Conservation (phyloP, 306 rosid genomes). For the Benincasa hispida region DNA sequence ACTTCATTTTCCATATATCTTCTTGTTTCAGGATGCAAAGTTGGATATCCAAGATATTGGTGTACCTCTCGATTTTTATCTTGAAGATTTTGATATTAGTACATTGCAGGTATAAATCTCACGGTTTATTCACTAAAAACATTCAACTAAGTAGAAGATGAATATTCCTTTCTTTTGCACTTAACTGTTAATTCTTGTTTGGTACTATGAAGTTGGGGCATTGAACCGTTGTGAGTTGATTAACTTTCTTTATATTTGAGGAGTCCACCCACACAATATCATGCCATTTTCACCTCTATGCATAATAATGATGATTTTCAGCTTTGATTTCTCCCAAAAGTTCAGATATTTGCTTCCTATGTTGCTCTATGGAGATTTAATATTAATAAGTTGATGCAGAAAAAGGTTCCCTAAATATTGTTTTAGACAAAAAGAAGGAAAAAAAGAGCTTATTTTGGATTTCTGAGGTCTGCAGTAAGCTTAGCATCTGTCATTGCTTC, state of each 20-base stretch:
- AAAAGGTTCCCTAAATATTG: neutral
- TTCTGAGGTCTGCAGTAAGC: neutral
- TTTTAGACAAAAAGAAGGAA: neutral
- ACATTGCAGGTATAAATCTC: slow-evolving; percentile 55
- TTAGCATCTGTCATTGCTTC: neutral
- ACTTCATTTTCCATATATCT: slow-evolving; percentile 17
- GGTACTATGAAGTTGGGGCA: neutral
- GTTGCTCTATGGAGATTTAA: neutral
- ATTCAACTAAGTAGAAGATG: neutral
- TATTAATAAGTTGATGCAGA: neutral
- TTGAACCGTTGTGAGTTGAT: neutral
- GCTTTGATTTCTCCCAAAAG: neutral
- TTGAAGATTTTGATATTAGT: slow-evolving; percentile 42
- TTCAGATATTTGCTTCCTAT: neutral
- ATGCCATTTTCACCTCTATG: neutral
- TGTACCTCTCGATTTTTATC: slow-evolving; percentile 40
- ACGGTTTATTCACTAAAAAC: neutral
- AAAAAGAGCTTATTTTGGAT: neutral
- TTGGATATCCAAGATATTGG: slow-evolving; percentile 31
- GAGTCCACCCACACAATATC: neutral
- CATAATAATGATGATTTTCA: neutral
- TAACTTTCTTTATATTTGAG: neutral
- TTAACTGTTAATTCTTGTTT: neutral
- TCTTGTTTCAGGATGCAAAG: slow-evolving; percentile 40
- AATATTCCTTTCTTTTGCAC: neutral